Evolutionary conservation across 768 basidiomycete species (phyloP).

Genomic region (Boletus rufocinnamomeus): DNA sequence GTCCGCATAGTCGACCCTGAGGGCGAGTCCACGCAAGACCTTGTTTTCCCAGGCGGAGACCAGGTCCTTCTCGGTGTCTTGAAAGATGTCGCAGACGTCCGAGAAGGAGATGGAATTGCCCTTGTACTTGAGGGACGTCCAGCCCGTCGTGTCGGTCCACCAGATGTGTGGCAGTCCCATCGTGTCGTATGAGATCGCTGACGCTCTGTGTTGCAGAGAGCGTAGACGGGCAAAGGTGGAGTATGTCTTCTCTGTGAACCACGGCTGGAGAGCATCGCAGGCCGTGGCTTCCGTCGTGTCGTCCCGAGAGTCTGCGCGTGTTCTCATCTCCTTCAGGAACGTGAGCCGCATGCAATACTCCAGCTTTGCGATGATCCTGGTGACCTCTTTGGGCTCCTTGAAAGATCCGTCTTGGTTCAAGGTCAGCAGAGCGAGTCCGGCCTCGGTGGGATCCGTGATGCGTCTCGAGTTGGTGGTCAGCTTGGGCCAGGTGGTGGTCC

Average conservation of each 20-base stretch:
- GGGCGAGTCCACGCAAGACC: constrained; percentile 10
- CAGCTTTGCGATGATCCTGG: constrained; percentile 6
- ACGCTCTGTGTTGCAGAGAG: constrained; percentile 12
- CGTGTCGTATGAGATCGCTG: not conserved
- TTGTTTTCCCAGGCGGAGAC: constrained; percentile 10
- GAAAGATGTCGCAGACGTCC: not conserved
- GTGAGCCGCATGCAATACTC: constrained; percentile 13
- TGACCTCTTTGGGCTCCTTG: constrained; percentile 15
- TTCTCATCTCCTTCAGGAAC: constrained; percentile 6
- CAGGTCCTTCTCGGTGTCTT: not conserved
- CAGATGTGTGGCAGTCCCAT: constrained; percentile 2
- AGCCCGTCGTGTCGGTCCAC: not conserved
- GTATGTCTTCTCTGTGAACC: constrained; percentile 2
- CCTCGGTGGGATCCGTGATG: not conserved
- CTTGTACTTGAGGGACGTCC: not conserved
- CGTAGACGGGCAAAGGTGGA: constrained; percentile 8
- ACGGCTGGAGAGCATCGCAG: too few relatives aligned
- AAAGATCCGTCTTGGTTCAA: constrained; percentile 14
- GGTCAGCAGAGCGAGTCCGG: not conserved
- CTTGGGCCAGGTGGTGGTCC: constrained; percentile 11
- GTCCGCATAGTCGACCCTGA: constrained; percentile 12
- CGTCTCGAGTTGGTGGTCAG: accelerated
- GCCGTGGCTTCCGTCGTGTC: not conserved
- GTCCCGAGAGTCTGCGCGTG: not conserved
- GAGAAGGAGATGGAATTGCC: not conserved